phyloP scores from a whole-genome alignment of 2,329 filamentous ascomycete genomes.

The Colletotrichum theobromicola region DNA sequence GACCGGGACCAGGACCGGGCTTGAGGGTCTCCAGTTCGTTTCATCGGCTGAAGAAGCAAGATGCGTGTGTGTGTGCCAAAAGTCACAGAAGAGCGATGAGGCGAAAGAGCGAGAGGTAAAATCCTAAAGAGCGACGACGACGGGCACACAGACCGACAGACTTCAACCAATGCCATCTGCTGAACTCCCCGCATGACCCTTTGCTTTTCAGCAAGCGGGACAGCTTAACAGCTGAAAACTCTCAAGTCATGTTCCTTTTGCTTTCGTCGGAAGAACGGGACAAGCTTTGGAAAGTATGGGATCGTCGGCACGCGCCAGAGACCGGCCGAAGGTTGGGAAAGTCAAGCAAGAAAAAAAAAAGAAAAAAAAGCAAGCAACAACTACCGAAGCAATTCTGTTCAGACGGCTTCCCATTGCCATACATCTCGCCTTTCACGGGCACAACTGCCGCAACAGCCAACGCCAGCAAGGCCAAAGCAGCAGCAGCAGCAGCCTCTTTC shows the following conservation, averaged over 20 bases:
- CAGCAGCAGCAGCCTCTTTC: not conserved
- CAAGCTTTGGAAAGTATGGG: not conserved
- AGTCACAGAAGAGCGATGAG: not conserved
- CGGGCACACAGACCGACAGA: not conserved
- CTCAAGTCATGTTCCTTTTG: not conserved
- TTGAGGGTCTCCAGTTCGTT: conserved; percentile 11
- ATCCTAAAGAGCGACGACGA: not conserved
- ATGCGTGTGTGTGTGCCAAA: not conserved
- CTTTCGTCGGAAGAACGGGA: not conserved
- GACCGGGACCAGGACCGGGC: not conserved
- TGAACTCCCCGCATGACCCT: not conserved
- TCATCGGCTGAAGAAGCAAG: conserved; percentile 6
- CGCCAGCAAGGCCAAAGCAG: not conserved
- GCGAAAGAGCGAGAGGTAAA: not conserved
- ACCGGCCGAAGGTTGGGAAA: not conserved
- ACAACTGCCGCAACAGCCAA: not conserved
- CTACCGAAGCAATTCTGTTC: not conserved
- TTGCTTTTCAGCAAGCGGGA: not conserved
- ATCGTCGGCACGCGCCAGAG: not conserved
- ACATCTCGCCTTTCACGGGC: not conserved
- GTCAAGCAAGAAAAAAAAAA: not conserved
- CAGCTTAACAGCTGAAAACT: not conserved
- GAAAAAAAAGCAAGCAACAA: not conserved
- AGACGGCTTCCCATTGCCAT: not conserved
- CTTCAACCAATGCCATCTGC: not conserved